These are phyloP conservation scores for Ustilago shanxiensis DNA, from an alignment of 1,284 basidiomycete genomes.

Conservation along the genomic window DNA sequence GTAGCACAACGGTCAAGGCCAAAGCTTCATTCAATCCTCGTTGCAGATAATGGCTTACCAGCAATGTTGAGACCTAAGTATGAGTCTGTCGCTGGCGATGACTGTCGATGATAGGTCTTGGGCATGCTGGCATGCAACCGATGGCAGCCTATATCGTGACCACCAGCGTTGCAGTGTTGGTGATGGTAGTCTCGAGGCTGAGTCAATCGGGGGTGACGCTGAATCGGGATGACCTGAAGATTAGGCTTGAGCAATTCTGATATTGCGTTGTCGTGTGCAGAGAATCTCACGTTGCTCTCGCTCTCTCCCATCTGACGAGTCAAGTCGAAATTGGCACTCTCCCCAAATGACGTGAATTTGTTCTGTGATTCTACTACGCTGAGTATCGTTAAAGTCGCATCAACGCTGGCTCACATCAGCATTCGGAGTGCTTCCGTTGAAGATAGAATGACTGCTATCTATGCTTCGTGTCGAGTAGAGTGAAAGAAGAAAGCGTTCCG, in stretches of 20 bases:
- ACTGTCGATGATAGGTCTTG: too few species aligned
- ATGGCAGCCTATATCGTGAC: not conserved
- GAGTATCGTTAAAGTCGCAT: not conserved
- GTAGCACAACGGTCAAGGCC: not conserved
- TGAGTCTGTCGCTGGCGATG: not conserved
- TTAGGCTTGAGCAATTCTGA: not conserved
- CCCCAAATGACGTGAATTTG: not conserved
- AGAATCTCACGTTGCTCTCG: not conserved
- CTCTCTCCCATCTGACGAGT: slow-evolving; percentile 3
- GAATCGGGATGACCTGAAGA: not conserved
- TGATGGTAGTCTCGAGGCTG: not conserved
- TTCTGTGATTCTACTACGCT: not conserved
- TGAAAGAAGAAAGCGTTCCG: not conserved
- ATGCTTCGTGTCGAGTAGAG: not conserved
- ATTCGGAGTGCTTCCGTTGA: not conserved
- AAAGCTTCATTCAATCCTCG: not conserved
- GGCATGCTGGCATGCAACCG: too few species aligned
- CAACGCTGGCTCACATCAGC: slow-evolving; percentile 1
- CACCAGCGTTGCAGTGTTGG: not conserved
- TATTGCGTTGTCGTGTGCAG: too few species aligned
- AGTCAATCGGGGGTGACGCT: slow-evolving; percentile 11
- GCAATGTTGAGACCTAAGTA: not conserved
- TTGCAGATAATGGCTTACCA: not conserved
- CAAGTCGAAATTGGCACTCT: not conserved
- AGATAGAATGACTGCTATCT: not conserved